Conservation (phyloP, 129 eudicot genomes). For the Mikania micrantha region DNA sequence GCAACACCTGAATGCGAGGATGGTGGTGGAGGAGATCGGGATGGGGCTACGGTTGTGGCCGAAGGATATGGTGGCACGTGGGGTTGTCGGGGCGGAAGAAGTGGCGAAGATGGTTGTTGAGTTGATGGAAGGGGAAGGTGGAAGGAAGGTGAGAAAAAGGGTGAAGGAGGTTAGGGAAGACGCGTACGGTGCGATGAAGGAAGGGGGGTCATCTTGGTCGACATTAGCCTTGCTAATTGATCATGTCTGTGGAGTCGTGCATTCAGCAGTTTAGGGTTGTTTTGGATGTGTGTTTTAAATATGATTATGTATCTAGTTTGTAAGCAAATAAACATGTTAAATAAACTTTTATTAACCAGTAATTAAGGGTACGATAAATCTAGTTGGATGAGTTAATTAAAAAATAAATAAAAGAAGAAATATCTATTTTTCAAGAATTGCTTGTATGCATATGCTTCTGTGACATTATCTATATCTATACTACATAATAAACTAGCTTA, state of each 20-base stretch:
- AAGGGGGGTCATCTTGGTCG: slow-evolving; percentile 36
- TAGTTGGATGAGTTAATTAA: too few relatives aligned
- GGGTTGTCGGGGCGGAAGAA: slow-evolving; percentile 34
- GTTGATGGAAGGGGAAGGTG: slow-evolving; percentile 34
- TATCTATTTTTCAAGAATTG: too few relatives aligned
- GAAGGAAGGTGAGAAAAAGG: slow-evolving; percentile 28
- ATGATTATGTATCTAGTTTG: too few relatives aligned
- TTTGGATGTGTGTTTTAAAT: neutral
- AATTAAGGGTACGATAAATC: too few relatives aligned
- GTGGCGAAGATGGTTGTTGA: slow-evolving; percentile 38
- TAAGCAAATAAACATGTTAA: too few relatives aligned
- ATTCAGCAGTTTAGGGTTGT: neutral
- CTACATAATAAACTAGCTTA: too few relatives aligned
- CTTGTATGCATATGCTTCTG: too few relatives aligned
- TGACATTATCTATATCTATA: too few relatives aligned
- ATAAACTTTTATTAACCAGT: too few relatives aligned
- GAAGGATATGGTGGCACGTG: slow-evolving; percentile 29
- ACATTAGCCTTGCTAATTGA: slow-evolving; percentile 27
- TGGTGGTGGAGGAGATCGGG: slow-evolving; percentile 46
- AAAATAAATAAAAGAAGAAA: too few relatives aligned
- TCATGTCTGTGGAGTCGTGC: slow-evolving; percentile 13
- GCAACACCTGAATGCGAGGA: slow-evolving; percentile 48
- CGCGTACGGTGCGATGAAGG: slow-evolving; percentile 30
- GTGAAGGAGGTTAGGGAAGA: slow-evolving; percentile 21
- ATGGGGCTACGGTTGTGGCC: slow-evolving; percentile 39